Evolutionary conservation across 2,329 filamentous ascomycete genomes (phyloP).

Genomic region (Fusarium algeriense): DNA sequence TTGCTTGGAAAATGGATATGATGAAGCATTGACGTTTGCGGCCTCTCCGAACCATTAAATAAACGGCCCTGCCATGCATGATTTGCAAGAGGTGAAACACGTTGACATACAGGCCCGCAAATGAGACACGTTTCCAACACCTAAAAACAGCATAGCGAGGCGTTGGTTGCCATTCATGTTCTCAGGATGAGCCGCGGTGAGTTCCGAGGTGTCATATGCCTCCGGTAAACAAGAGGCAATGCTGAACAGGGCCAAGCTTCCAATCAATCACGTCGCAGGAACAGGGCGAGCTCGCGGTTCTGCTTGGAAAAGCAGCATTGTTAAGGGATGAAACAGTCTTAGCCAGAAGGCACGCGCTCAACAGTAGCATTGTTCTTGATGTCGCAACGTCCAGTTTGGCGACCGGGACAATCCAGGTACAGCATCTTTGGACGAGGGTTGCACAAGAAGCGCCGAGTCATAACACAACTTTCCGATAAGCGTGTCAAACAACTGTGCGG

Average conservation of each 20-base stretch:
- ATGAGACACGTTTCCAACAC: constrained; percentile 39
- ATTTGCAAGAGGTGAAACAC: constrained; percentile 42
- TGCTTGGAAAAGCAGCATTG: constrained; percentile 20
- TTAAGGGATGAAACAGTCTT: constrained; percentile 44
- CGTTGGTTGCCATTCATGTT: constrained; percentile 35
- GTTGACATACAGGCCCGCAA: constrained; percentile 39
- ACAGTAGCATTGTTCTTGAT: constrained; percentile 33
- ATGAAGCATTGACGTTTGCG: constrained; percentile 35
- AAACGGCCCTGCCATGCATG: constrained; percentile 28
- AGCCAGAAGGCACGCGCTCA: constrained; percentile 30
- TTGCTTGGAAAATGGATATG: constrained; percentile 16
- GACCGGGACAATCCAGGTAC: constrained; percentile 35
- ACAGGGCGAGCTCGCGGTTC: constrained; percentile 33
- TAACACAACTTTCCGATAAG: constrained; percentile 20
- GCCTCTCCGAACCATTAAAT: constrained; percentile 30
- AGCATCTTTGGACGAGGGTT: constrained; percentile 21
- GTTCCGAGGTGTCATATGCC: constrained; percentile 37
- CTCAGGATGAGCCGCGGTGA: constrained; percentile 37
- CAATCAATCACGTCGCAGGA: constrained; percentile 29
- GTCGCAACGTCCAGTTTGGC: constrained; percentile 30
- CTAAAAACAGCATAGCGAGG: constrained; percentile 30
- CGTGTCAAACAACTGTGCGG: constrained; percentile 41
- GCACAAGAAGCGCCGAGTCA: constrained; percentile 30
- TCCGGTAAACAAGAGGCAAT: constrained; percentile 26
- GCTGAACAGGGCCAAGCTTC: constrained; percentile 18